Evolutionary conservation across 495 filamentous ascomycete species (phyloP), one percentile per base, ranked within the genome.

Genomic region (Viridothelium virens): DNA sequence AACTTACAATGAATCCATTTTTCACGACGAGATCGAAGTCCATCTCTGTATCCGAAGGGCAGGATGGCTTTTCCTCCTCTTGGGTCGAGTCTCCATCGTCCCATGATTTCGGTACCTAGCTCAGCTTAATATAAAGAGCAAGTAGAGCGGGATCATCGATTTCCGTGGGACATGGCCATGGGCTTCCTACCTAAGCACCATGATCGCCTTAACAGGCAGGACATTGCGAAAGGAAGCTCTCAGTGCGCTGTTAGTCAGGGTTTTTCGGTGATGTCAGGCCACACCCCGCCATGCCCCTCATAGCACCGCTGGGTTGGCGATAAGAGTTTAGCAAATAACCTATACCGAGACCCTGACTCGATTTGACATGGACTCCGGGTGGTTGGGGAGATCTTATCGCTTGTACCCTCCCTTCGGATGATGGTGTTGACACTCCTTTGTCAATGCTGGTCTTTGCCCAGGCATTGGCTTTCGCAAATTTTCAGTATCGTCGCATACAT

Each of bases 1-100:
- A 16, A 53, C 47, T 65, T 38, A 70, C 69, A 56, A 70, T 68
- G 3, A 68, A 62, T 25, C 69, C 69, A 44, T 70, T 70, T 36
- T 53, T 61, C 14, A 70, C 53, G 47, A 70, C 18, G 2, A 68
- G 34, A 59, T 70, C 69, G 47, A 70, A 70, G 46, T 68, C 69
- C 69, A 70, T 70, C 33, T 47, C 50, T 36, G 36, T 31, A 6
- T 34, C 44, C 39, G 34, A 48, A 33, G 33, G 16, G 48, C 44
- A 2, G 41, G 33, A 39, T 56, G 10, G 1, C 38, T 37, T 25
- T 16, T 31, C 25, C 47, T 37, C n/a, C n/a, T 18, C 2, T 31
- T 31, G 53, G 61, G 33, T 39, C 37, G 44, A 11, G 44, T 48
- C 53, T 66, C 50, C 34, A 46, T 61, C 31, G 53, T 41, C 53